These are phyloP conservation scores for Carex myosuroides DNA, from an alignment of 176 grass and related monocot species.

Conservation along the genomic window DNA sequence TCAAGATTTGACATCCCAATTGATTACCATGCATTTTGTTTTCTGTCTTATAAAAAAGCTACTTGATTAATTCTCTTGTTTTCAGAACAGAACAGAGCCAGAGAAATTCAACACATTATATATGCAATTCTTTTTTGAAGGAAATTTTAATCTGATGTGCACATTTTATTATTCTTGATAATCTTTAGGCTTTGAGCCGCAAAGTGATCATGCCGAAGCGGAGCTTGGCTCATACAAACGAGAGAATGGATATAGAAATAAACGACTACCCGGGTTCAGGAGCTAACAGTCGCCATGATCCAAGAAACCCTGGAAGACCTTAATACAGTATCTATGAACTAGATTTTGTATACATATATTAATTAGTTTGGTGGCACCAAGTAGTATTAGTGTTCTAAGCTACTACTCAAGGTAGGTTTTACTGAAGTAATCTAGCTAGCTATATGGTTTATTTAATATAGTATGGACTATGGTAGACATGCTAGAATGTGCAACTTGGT, in stretches of 20 bases:
- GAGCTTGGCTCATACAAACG: background rate
- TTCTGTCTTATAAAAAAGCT: background rate
- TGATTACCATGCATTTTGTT: background rate
- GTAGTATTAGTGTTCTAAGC: background rate
- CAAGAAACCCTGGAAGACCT: conserved; percentile 37
- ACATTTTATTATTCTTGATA: background rate
- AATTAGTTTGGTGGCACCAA: background rate
- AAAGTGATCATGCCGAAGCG: background rate
- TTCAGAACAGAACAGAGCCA: background rate
- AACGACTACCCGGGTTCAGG: conserved; percentile 60
- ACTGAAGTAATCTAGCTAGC: background rate
- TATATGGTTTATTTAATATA: background rate
- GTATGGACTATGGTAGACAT: background rate
- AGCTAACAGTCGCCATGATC: conserved; percentile 61
- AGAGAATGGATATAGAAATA: conserved; percentile 50
- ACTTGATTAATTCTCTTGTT: background rate
- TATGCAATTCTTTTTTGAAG: background rate
- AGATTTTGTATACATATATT: background rate
- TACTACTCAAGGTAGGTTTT: background rate
- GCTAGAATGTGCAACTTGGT: background rate
- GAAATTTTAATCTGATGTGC: background rate
- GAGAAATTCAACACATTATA: background rate
- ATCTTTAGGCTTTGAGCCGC: conserved; percentile 13
- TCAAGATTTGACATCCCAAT: background rate
- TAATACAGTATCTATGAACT: background rate